A percentile compares a stretch with the other conserved stretches of the same genome.
Conservation (phyloP, 2,329 filamentous ascomycete species). For the Phyllosticta capitalensis region DNA sequence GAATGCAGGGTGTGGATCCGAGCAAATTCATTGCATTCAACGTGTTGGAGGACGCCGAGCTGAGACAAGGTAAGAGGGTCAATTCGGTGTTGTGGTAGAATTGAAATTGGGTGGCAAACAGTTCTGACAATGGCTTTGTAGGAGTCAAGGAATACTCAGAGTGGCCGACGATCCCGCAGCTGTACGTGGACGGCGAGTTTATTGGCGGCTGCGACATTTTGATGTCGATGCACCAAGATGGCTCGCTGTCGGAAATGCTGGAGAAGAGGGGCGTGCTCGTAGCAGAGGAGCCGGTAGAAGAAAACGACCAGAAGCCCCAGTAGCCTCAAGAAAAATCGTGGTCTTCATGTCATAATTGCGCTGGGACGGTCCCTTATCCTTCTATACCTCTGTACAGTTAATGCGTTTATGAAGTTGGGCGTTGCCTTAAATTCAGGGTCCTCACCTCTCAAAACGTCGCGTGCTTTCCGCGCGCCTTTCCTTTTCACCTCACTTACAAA, state of each 20-base stretch:
- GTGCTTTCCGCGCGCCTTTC: neutral
- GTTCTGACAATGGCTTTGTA: conserved; percentile 27
- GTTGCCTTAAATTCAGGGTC: neutral
- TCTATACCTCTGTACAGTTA: conserved; percentile 7
- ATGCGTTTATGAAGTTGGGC: neutral
- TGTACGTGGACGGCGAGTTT: conserved; percentile 94
- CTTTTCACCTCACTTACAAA: neutral
- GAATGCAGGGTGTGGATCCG: conserved; percentile 89
- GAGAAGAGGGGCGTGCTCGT: conserved; percentile 86
- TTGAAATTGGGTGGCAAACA: neutral
- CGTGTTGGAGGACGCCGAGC: conserved; percentile 81
- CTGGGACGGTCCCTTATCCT: conserved; percentile 1
- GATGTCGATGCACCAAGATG: conserved; percentile 94
- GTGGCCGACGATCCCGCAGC: conserved; percentile 96
- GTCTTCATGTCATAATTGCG: neutral
- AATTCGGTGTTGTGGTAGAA: neutral
- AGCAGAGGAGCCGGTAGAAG: conserved; percentile 36
- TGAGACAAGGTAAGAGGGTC: conserved; percentile 57
- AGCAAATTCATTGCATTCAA: conserved; percentile 97
- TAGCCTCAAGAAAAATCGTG: conserved; percentile 12
- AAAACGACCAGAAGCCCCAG: conserved; percentile 5
- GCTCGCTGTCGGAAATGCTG: conserved; percentile 81
- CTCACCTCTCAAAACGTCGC: neutral
- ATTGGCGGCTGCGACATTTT: conserved; percentile 96
- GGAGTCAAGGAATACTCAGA: conserved; percentile 99